Evolutionary conservation across 2,329 filamentous ascomycete genomes (phyloP).

Genomic region (Nigrospora osmanthi): DNA sequence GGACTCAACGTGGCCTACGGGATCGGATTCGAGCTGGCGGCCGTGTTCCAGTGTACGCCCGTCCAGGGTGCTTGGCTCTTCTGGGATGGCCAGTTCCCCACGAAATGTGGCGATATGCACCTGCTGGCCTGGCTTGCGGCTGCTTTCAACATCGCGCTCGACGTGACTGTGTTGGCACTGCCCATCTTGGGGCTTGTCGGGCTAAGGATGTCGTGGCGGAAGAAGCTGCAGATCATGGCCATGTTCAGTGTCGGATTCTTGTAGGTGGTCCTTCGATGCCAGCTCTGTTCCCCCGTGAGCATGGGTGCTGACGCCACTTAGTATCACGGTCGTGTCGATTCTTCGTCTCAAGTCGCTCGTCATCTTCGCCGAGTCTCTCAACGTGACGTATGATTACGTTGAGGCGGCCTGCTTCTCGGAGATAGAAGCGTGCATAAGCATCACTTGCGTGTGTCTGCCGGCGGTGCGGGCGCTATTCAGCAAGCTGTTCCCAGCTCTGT

Average conservation of each 20-base stretch:
- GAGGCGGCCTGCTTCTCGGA: constrained; percentile 22
- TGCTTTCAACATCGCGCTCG: constrained; percentile 22
- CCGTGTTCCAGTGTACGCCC: constrained; percentile 22
- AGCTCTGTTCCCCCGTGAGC: too few species aligned
- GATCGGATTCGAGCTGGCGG: constrained; percentile 16
- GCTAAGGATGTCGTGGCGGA: constrained; percentile 19
- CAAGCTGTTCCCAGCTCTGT: constrained; percentile 16
- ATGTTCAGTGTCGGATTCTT: constrained; percentile 26
- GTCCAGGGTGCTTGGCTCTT: constrained; percentile 19
- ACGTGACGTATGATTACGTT: constrained; percentile 26
- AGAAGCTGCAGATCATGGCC: constrained; percentile 23
- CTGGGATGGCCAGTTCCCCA: constrained; percentile 22
- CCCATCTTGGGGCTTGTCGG: constrained; percentile 20
- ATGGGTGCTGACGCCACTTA: constrained; percentile 6
- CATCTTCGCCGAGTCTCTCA: constrained; percentile 28
- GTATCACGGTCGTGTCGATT: constrained; percentile 32
- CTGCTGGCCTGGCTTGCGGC: constrained; percentile 22
- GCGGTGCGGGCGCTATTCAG: constrained; percentile 21
- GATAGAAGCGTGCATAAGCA: constrained; percentile 22
- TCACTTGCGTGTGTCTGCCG: constrained; percentile 24
- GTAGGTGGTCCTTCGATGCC: constrained; percentile 14
- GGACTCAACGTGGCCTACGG: constrained; percentile 16
- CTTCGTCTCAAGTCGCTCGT: constrained; percentile 32
- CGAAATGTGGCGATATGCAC: constrained; percentile 22
- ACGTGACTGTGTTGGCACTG: constrained; percentile 20